Percentiles rank a stretch among this genome's conserved stretches.
phyloP scores from a whole-genome alignment of 768 basidiomycete genomes.

The Porpolomopsis calyptriformis region DNA sequence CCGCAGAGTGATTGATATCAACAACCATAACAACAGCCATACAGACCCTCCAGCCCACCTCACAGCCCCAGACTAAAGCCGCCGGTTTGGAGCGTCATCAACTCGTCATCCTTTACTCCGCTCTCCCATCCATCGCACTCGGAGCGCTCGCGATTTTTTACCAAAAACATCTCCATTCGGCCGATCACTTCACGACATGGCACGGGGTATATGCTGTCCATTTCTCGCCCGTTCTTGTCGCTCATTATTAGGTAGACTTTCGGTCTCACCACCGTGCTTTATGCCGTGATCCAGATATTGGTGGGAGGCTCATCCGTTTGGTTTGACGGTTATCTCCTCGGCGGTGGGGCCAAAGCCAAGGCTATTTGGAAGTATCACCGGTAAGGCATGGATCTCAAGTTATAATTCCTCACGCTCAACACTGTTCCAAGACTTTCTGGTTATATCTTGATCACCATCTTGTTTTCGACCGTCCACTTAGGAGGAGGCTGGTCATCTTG shows the following conservation, averaged over 20 bases:
- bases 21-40: constrained; percentile 48
- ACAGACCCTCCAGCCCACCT: constrained; percentile 65
- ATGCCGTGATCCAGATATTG: constrained; percentile 50
- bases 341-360: constrained; percentile 64
- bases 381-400: constrained; percentile 22
- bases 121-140: constrained; percentile 44
- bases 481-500: constrained; percentile 65
- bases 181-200: constrained; percentile 60
- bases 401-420: neutral
- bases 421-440: constrained; percentile 47
- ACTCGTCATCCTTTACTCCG: constrained; percentile 42
- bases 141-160: constrained; percentile 54
- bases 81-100: constrained; percentile 66
- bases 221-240: neutral
- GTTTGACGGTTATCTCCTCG: constrained; percentile 59
- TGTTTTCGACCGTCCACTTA: constrained; percentile 55
- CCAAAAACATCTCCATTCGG: constrained; percentile 44
- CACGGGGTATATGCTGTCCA: constrained; percentile 46
- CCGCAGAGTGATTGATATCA: neutral
- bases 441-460: constrained; percentile 51
- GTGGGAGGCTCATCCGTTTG: constrained; percentile 72
- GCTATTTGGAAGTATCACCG: constrained; percentile 78
- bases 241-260: constrained; percentile 34
- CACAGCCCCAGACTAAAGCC: constrained; percentile 51
- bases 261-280: constrained; percentile 50